Percentiles rank a stretch among this genome's conserved stretches.
Conservation (phyloP, 1,284 basidiomycete species). For the Melampsora americana region DNA sequence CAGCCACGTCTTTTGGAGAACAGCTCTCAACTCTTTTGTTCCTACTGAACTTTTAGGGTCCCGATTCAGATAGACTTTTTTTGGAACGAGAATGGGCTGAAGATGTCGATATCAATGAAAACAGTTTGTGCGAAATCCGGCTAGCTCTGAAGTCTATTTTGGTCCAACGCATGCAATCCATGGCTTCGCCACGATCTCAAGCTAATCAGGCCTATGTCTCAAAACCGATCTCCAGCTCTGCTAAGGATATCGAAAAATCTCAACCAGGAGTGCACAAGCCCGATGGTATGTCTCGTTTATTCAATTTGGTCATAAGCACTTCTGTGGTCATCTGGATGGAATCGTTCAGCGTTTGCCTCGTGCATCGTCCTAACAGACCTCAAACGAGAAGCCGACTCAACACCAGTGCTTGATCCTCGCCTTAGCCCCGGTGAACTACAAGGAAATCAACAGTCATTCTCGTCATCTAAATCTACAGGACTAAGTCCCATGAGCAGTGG, state of each 20-base stretch:
- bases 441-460: too few species aligned
- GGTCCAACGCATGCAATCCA: constrained; percentile 64
- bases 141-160: constrained; percentile 65
- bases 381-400: too few species aligned
- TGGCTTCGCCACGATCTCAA: constrained; percentile 43
- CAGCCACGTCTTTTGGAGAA: constrained; percentile 54
- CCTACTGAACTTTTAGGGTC: constrained; percentile 55
- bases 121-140: constrained; percentile 68
- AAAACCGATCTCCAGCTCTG: background rate
- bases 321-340: too few species aligned
- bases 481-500: too few species aligned
- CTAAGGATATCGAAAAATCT: background rate
- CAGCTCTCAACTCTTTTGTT: constrained; percentile 38
- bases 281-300: too few species aligned
- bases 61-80: constrained; percentile 66
- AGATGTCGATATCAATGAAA: constrained; percentile 71
- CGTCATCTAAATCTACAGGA: too few species aligned
- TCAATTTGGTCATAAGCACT: too few species aligned
- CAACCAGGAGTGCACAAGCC: too few species aligned
- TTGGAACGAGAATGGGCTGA: constrained; percentile 80
- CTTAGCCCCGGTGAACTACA: too few species aligned
- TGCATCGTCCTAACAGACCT: too few species aligned
- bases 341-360: too few species aligned
- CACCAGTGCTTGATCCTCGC: too few species aligned
- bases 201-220: background rate